Evolutionary conservation across 768 basidiomycete genomes (phyloP).

Genomic region (Rhodocollybia butyracea): DNA sequence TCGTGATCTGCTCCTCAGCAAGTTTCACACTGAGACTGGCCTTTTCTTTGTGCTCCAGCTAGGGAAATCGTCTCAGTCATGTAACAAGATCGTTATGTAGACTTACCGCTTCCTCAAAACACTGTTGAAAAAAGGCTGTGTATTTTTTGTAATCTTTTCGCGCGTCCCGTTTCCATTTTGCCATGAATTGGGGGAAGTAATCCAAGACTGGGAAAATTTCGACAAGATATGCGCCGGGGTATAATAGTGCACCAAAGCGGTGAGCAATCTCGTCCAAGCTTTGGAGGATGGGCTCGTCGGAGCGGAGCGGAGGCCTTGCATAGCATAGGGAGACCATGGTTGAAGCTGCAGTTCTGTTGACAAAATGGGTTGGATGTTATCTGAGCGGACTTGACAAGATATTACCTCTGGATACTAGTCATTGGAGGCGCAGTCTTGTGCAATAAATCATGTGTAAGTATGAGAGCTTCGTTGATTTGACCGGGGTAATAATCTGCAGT

Average conservation of each 20-base stretch:
- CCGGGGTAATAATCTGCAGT: background rate
- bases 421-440: background rate
- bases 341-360: background rate
- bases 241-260: background rate
- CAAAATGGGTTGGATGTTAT: background rate
- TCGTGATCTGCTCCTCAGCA: background rate
- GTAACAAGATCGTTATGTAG: too few species aligned
- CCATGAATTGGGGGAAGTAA: background rate
- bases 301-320: background rate
- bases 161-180: constrained; percentile 3
- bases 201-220: background rate
- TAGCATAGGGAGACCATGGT: constrained; percentile 1
- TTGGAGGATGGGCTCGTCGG: background rate
- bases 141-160: background rate
- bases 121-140: background rate
- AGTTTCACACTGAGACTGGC: constrained; percentile 1
- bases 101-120: background rate
- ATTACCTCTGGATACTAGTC: background rate
- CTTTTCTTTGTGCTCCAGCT: too few species aligned
- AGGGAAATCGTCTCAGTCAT: too few species aligned
- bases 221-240: constrained; percentile 5
- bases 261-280: background rate
- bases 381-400: background rate
- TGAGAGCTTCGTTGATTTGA: background rate
- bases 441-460: background rate